These are phyloP conservation scores for Tulasnella sp. DNA, from an alignment of 768 basidiomycete genomes.

Conservation along the genomic window DNA sequence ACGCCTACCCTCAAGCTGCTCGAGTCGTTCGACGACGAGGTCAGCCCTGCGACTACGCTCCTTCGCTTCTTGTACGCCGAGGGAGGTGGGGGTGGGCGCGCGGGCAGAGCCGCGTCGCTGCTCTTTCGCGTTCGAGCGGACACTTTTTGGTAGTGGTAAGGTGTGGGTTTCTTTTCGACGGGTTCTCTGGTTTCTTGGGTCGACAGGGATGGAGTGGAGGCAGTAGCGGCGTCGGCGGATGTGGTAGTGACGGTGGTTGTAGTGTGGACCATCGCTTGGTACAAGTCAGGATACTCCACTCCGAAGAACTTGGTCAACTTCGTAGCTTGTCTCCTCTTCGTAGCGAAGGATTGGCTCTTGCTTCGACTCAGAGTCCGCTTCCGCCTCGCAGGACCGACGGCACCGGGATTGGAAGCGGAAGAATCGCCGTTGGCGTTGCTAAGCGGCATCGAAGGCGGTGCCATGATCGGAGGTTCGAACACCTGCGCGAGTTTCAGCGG, in stretches of 20 bases:
- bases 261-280: slow-evolving; percentile 21
- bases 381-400: not conserved
- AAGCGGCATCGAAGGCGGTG: not conserved
- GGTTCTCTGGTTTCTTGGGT: not conserved
- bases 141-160: not conserved
- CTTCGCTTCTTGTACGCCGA: not conserved
- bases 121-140: not conserved
- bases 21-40: not conserved
- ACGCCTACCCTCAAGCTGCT: too few relatives aligned
- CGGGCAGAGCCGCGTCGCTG: not conserved
- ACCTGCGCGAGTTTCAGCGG: not conserved
- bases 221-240: not conserved
- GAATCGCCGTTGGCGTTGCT: not conserved
- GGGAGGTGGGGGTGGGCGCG: not conserved
- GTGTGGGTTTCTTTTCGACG: not conserved
- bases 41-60: not conserved
- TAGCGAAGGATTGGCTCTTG: not conserved
- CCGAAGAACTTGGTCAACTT: slow-evolving; percentile 28
- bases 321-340: slow-evolving; percentile 9
- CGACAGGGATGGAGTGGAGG: not conserved
- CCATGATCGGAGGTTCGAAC: not conserved
- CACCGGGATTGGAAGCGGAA: not conserved
- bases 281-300: slow-evolving; percentile 19
- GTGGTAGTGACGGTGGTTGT: not conserved
- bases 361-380: not conserved